Percentiles rank a stretch among this genome's conserved stretches.
phyloP scores from a whole-genome alignment of 2,329 filamentous ascomycete genomes.

The Balansia obtecta region DNA sequence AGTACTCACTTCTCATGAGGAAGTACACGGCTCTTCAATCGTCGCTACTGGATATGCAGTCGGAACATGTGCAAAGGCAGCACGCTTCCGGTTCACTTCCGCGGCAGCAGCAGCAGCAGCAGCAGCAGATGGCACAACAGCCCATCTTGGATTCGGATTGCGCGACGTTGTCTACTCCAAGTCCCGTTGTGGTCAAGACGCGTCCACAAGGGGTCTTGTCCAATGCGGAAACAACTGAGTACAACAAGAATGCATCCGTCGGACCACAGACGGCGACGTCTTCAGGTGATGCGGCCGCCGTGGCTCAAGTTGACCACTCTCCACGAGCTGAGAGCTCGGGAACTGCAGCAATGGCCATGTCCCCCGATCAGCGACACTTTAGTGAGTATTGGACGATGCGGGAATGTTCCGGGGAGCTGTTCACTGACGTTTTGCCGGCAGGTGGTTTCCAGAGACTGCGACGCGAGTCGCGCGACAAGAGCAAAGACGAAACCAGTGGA shows the following conservation, averaged over 20 bases:
- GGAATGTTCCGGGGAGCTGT: too few relatives aligned
- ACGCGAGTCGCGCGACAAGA: constrained; percentile 37
- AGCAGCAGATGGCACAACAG: neutral
- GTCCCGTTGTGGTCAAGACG: constrained; percentile 24
- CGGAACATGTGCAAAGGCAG: constrained; percentile 11
- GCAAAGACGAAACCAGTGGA: constrained; percentile 26
- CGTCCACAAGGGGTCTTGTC: constrained; percentile 30
- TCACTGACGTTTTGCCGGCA: constrained; percentile 7
- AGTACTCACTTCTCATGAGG: constrained; percentile 34
- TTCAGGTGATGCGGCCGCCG: neutral
- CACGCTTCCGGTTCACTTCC: neutral
- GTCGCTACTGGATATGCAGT: constrained; percentile 34
- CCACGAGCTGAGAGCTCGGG: constrained; percentile 4
- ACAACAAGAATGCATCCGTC: constrained; percentile 31
- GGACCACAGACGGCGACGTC: constrained; percentile 15
- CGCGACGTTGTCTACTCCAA: constrained; percentile 24
- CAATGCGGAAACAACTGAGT: constrained; percentile 30
- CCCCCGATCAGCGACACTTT: constrained; percentile 30
- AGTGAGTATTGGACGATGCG: constrained; percentile 17
- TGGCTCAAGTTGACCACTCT: neutral
- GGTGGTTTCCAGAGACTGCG: constrained; percentile 36
- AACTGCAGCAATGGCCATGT: constrained; percentile 16
- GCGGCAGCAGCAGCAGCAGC: neutral
- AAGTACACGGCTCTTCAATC: constrained; percentile 42
- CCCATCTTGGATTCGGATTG: constrained; percentile 19